Conservation (phyloP, 441 rosid species). For the Brassica balearica region DNA sequence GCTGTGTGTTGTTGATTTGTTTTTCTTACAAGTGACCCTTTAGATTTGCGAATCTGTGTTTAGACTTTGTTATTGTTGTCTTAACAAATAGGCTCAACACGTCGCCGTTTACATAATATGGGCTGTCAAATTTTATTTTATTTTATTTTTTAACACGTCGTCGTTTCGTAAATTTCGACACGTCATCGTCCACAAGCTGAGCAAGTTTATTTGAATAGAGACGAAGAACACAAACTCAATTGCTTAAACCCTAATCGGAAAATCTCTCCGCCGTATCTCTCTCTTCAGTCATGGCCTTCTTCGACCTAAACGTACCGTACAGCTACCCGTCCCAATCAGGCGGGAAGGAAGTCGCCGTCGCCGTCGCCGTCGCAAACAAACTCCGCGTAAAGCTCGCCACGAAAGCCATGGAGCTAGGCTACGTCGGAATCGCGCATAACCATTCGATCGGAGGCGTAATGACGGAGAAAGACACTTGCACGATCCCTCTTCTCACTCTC, state of each 20-base stretch:
- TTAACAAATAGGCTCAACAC: neutral
- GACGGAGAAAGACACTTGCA: conserved; percentile 78
- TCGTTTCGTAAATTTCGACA: conserved; percentile 9
- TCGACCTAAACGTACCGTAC: conserved; percentile 79
- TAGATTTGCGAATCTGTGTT: conserved; percentile 27
- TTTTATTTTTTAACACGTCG: neutral
- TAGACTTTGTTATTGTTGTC: conserved; percentile 18
- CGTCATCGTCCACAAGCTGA: conserved; percentile 7
- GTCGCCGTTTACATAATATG: too few relatives aligned
- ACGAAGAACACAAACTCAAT: neutral
- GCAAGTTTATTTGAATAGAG: neutral
- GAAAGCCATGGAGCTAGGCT: conserved; percentile 93
- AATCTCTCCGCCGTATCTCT: conserved; percentile 2
- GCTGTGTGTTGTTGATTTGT: conserved; percentile 43
- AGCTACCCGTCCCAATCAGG: conserved; percentile 36
- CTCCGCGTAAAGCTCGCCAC: conserved; percentile 62
- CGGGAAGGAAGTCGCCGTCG: conserved; percentile 34
- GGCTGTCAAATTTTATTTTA: too few relatives aligned
- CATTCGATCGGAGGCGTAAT: conserved; percentile 70
- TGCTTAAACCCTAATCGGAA: conserved; percentile 41
- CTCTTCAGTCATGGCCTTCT: conserved; percentile 61
- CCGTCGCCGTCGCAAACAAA: conserved; percentile 44
- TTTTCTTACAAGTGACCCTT: conserved; percentile 23
- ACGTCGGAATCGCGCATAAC: conserved; percentile 83
- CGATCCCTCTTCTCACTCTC: conserved; percentile 69